These are phyloP conservation scores for Pseudopithomyces maydicus DNA, from an alignment of 2,329 filamentous ascomycete species.

Conservation along the genomic window DNA sequence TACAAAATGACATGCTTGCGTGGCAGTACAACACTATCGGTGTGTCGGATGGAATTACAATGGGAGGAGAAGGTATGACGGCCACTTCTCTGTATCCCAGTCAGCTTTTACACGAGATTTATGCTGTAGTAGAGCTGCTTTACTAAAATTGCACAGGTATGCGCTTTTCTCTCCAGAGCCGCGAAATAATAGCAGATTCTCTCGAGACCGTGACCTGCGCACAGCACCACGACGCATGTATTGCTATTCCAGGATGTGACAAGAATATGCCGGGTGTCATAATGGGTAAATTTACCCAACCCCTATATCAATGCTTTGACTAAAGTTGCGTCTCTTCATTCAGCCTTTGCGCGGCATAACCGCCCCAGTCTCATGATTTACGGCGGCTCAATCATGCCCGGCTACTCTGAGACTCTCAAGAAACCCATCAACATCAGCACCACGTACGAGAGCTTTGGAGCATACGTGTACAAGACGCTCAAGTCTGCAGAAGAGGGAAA, in stretches of 20 bases:
- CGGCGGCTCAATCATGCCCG: slow-evolving; percentile 86
- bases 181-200: slow-evolving; percentile 92
- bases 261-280: slow-evolving; percentile 97
- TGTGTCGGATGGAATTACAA: slow-evolving; percentile 90
- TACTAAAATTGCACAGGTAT: slow-evolving; percentile 65
- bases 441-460: slow-evolving; percentile 86
- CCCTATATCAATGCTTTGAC: too few relatives aligned
- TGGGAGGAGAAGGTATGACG: slow-evolving; percentile 80
- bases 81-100: background rate
- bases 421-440: slow-evolving; percentile 86
- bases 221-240: slow-evolving; percentile 91
- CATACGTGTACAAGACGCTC: slow-evolving; percentile 77
- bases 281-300: slow-evolving; percentile 59
- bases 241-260: slow-evolving; percentile 91
- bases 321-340: too few relatives aligned
- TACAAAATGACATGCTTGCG: slow-evolving; percentile 83
- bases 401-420: slow-evolving; percentile 77
- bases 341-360: slow-evolving; percentile 81
- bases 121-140: background rate
- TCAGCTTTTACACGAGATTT: background rate
- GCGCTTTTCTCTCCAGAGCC: slow-evolving; percentile 88
- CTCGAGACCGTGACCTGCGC: slow-evolving; percentile 93
- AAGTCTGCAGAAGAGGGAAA: slow-evolving; percentile 70
- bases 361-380: slow-evolving; percentile 95
- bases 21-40: slow-evolving; percentile 96